Conservation (phyloP, 2,329 filamentous ascomycete genomes). For the Stromatinia cepivora region DNA sequence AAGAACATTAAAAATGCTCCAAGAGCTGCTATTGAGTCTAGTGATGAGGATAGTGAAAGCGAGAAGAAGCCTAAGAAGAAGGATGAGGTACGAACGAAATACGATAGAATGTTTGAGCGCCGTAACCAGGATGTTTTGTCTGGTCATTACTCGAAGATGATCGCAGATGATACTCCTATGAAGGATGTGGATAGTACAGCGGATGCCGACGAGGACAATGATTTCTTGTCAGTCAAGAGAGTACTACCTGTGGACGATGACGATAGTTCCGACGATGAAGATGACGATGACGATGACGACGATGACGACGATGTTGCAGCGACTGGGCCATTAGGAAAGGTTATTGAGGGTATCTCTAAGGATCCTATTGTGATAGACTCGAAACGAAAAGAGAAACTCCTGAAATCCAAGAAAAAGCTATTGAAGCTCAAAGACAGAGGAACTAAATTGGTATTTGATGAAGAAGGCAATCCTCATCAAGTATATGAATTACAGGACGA, state of each 20-base stretch:
- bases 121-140: conserved; percentile 94
- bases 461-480: conserved; percentile 81
- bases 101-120: conserved; percentile 96
- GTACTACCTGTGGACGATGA: conserved; percentile 70
- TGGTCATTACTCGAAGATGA: conserved; percentile 88
- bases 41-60: conserved; percentile 59
- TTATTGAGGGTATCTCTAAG: conserved; percentile 65
- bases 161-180: conserved; percentile 58
- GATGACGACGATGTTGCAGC: conserved; percentile 44
- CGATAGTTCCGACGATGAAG: conserved; percentile 46
- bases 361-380: conserved; percentile 84
- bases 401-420: conserved; percentile 92
- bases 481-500: conserved; percentile 88
- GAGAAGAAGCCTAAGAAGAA: conserved; percentile 62
- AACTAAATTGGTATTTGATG: conserved; percentile 85
- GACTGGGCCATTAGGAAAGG: conserved; percentile 51
- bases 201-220: conserved; percentile 68
- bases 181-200: conserved; percentile 47
- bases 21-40: conserved; percentile 61
- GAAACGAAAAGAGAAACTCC: conserved; percentile 91
- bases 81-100: conserved; percentile 82
- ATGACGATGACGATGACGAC: conserved; percentile 43
- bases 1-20: conserved; percentile 87
- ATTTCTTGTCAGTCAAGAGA: conserved; percentile 88
- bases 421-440: conserved; percentile 86